A percentile compares a stretch with the other conserved stretches of the same genome.
These are phyloP conservation scores for Alternaria longipes DNA, from an alignment of 2,329 filamentous ascomycete genomes.

Conservation along the genomic window DNA sequence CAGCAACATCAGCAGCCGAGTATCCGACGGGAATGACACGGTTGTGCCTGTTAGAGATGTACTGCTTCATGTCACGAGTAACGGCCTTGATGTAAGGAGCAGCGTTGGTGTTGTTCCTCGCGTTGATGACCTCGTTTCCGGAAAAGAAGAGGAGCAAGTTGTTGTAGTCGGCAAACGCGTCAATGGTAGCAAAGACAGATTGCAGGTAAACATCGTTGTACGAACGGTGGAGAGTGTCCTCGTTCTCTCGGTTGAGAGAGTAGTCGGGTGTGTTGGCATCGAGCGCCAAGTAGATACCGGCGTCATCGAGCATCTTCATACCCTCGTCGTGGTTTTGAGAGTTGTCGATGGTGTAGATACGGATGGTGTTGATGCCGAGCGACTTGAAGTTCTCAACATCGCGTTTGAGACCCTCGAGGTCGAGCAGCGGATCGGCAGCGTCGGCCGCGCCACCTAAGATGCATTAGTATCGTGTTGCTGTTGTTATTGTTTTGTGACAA, in stretches of 20 bases:
- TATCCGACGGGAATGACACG: conserved; percentile 80
- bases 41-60: conserved; percentile 73
- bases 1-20: conserved; percentile 83
- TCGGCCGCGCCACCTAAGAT: conserved; percentile 52
- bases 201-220: conserved; percentile 91
- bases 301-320: conserved; percentile 81
- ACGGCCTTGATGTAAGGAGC: conserved; percentile 77
- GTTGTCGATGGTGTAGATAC: conserved; percentile 94
- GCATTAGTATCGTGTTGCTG: conserved; percentile 18
- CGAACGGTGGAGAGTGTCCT: conserved; percentile 64
- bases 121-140: conserved; percentile 80
- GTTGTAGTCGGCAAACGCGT: conserved; percentile 81
- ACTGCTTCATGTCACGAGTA: conserved; percentile 82
- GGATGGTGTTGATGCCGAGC: conserved; percentile 87
- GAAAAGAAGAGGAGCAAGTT: conserved; percentile 88
- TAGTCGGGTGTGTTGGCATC: conserved; percentile 90
- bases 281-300: conserved; percentile 89
- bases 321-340: conserved; percentile 80
- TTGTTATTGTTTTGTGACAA: conserved; percentile 45
- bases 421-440: conserved; percentile 75
- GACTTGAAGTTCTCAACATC: conserved; percentile 84
- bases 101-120: conserved; percentile 68
- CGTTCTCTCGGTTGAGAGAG: conserved; percentile 80
- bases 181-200: conserved; percentile 79
- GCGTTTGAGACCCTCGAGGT: conserved; percentile 73